Evolutionary conservation across 1,139 yeast genomes (phyloP).

Genomic region (Zygoascus meyerae): DNA sequence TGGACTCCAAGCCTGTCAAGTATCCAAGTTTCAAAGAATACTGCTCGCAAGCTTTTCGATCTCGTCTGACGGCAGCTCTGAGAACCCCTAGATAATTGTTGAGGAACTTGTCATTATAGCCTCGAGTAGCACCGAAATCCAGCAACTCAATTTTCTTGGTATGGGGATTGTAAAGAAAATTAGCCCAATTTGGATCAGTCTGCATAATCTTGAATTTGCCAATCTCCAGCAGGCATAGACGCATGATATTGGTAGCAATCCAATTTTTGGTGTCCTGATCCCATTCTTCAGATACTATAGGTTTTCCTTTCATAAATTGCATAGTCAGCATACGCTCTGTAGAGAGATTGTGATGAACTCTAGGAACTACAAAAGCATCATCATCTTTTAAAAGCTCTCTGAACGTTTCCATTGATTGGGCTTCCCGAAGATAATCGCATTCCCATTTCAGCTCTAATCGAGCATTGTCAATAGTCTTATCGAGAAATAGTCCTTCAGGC

Average conservation of each 20-base stretch:
- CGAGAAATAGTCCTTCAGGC: slow-evolving; percentile 89
- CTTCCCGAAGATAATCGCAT: slow-evolving; percentile 91
- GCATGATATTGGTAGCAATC: slow-evolving; percentile 83
- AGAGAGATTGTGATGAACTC: slow-evolving; percentile 68
- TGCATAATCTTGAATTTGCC: slow-evolving; percentile 89
- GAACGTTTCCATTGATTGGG: slow-evolving; percentile 68
- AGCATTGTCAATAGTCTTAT: slow-evolving; percentile 89
- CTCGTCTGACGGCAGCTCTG: slow-evolving; percentile 69
- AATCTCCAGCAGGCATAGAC: slow-evolving; percentile 78
- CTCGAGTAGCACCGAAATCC: slow-evolving; percentile 95
- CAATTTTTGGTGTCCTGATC: slow-evolving; percentile 68
- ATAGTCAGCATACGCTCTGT: slow-evolving; percentile 84
- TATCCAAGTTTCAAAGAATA: slow-evolving; percentile 76
- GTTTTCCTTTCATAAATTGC: slow-evolving; percentile 81
- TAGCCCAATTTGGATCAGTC: slow-evolving; percentile 99
- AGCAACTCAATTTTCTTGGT: slow-evolving; percentile 70
- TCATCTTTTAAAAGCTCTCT: slow-evolving; percentile 58
- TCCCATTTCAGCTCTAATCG: slow-evolving; percentile 94
- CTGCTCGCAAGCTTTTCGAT: slow-evolving; percentile 57
- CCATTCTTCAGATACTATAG: slow-evolving; percentile 74
- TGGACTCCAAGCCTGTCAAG: slow-evolving; percentile 84
- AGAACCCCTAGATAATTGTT: slow-evolving; percentile 63
- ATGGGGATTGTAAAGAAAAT: slow-evolving; percentile 70
- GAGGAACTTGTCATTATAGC: slow-evolving; percentile 63
- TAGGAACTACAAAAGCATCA: slow-evolving; percentile 71